Evolutionary conservation across 352 stramenopile genomes (phyloP).

Genomic region (Peronospora farinosa): DNA sequence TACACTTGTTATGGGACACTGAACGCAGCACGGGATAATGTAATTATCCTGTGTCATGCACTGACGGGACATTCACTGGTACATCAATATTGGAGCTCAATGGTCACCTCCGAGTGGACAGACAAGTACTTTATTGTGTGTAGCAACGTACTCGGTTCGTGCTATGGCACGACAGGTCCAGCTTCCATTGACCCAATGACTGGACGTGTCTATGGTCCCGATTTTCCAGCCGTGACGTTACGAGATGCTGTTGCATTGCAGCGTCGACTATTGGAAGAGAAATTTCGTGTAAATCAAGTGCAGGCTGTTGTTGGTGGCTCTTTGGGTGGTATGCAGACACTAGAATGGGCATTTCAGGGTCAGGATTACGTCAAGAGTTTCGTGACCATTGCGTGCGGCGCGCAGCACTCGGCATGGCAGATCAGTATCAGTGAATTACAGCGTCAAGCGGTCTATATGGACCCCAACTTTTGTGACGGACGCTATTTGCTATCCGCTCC

Average conservation of each 20-base stretch:
- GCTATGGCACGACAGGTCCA: slow-evolving; percentile 91
- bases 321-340: slow-evolving; percentile 96
- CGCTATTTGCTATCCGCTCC: slow-evolving; percentile 57
- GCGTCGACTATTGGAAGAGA: slow-evolving; percentile 83
- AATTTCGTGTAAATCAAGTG: slow-evolving; percentile 83
- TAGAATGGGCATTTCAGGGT: slow-evolving; percentile 92
- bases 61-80: slow-evolving; percentile 92
- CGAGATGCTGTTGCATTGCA: slow-evolving; percentile 91
- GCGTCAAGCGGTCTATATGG: slow-evolving; percentile 93
- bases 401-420: slow-evolving; percentile 93
- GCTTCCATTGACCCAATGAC: slow-evolving; percentile 73
- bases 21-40: slow-evolving; percentile 85
- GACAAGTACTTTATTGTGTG: slow-evolving; percentile 96
- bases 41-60: slow-evolving; percentile 91
- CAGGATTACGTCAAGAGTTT: slow-evolving; percentile 83
- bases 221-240: slow-evolving; percentile 90
- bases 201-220: slow-evolving; percentile 65
- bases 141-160: slow-evolving; percentile 93
- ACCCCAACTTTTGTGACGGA: slow-evolving; percentile 87
- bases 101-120: slow-evolving; percentile 93
- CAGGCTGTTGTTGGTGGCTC: slow-evolving; percentile 91
- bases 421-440: slow-evolving; percentile 94
- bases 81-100: slow-evolving; percentile 91
- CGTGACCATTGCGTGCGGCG: slow-evolving; percentile 91
- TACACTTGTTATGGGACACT: slow-evolving; percentile 93